Evolutionary conservation across 345 rosid genomes (phyloP), one percentile per base, ranked within the genome.

Genomic region (Schrenkiella parvula): DNA sequence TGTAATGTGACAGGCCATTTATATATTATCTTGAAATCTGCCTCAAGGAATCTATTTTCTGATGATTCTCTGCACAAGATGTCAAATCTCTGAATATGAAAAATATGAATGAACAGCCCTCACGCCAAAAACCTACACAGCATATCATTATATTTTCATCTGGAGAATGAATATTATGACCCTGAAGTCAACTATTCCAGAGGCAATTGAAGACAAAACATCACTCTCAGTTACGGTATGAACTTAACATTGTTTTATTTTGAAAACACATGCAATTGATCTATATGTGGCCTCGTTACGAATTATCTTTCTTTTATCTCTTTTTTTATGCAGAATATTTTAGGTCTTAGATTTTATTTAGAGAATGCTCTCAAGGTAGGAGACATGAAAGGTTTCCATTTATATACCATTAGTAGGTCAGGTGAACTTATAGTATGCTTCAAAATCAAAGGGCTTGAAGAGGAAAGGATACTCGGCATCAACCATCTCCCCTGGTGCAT

Each of bases 41-140:
- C 37, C 44, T 57, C 28, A 38, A 48, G 72, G 78, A 14, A 66
- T 66, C 53, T 66, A 6, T 8, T 11, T 57, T 48, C 5, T 14
- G 23, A 47, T 74, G 67, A 74, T 74, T 66, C 59, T 54, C 34
- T 14, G 11, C 56, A 25, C 22, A 54, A 28, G 59, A 54, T 29
- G 37, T 51, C 21, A 65, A 65, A 17, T 8, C 31, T n/a, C 23
- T 37, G 7, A 34, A 22, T 50, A 25, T 22, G 13, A 21, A 48
- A n/a, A n/a, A n/a, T n/a, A n/a, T n/a, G n/a, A n/a, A n/a, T n/a
- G n/a, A n/a, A n/a, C n/a, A n/a, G n/a, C n/a, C n/a, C n/a, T n/a
- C n/a, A n/a, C n/a, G n/a, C n/a, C 25, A 23, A 23, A 23, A 23
- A 23, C 25, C 25, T 23, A 23, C 25, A 23, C 3, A 38, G 19